These are phyloP conservation scores for Lactarius evosmus DNA, from an alignment of 768 basidiomycete genomes.

Conservation along the genomic window DNA sequence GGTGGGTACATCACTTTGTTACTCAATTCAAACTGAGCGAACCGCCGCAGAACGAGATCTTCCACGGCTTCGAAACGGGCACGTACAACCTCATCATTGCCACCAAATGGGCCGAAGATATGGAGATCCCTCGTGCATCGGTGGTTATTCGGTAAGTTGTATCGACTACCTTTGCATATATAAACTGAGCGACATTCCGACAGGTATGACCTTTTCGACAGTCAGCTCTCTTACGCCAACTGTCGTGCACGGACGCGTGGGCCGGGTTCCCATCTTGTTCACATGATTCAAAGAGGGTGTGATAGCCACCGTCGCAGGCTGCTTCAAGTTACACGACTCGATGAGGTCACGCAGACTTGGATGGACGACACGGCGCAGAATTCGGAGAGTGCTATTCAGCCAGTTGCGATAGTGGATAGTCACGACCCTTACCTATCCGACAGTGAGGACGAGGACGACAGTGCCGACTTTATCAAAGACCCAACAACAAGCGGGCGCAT, in stretches of 20 bases:
- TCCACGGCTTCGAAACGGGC: constrained; percentile 50
- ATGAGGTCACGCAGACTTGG: constrained; percentile 48
- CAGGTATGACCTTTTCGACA: constrained; percentile 62
- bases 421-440: constrained; percentile 47
- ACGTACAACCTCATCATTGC: constrained; percentile 61
- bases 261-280: constrained; percentile 51
- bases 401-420: constrained; percentile 41
- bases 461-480: constrained; percentile 49
- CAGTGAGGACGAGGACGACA: constrained; percentile 46
- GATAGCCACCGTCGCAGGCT: constrained; percentile 53
- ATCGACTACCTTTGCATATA: neutral
- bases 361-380: constrained; percentile 43
- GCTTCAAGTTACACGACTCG: constrained; percentile 41
- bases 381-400: constrained; percentile 44
- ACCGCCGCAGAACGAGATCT: constrained; percentile 43
- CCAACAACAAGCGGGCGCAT: constrained; percentile 61
- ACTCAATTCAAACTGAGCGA: neutral
- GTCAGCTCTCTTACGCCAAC: constrained; percentile 58
- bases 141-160: constrained; percentile 58
- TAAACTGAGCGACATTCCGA: constrained; percentile 14
- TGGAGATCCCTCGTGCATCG: constrained; percentile 54
- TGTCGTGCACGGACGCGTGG: constrained; percentile 48
- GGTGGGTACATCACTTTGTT: constrained; percentile 29
- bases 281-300: constrained; percentile 61
- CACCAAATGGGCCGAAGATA: constrained; percentile 56